Evolutionary conservation across 345 rosid genomes (phyloP), one percentile per base, ranked within the genome.

Genomic region (Mangifera indica): DNA sequence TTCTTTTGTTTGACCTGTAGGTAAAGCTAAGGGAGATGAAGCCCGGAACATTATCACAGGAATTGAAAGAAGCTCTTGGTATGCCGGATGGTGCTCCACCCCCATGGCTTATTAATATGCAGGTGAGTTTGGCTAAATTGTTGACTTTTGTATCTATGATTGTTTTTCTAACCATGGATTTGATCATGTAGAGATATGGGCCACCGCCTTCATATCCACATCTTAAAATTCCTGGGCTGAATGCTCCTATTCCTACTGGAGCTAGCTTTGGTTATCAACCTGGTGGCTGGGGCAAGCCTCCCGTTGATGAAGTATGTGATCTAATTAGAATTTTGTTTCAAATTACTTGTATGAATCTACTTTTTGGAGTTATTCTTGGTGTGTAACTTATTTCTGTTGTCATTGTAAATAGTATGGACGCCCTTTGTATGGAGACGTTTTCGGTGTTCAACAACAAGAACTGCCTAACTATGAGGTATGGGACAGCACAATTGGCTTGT

Each of bases 221-320:
- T 68, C 84, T 96, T 77, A 96, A 93, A 81, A 91, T 96, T 66
- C 97, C 99, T 66, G 99, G 99, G 46, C 81, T 96, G 1, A 95
- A 93, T 86, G 97, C 98, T 69, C 98, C 99, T 56, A 96, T 96
- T 74, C 98, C 99, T 10, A 86, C 77, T 63, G 99, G 98, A 78
- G 93, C 99, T 71, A 93, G 92, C 85, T 96, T 96, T 81, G 99
- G 98, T 48, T 96, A 88, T 73, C 97, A 93, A 78, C 84, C 96
- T 76, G 99, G 99, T 77, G 98, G 97, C 81, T 93, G 99, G 98
- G 99, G 99, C 61, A 93, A 96, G 82, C 98, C 98, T 81, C 99
- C 99, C 55, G 99, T 96, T 73, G 99, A 96, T 72, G 98, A 96
- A 79, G 99, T 91, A 86, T 79, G 80, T 34, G 64, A 17, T 61